phyloP scores from a whole-genome alignment of 1,284 basidiomycete genomes.

The Ceratobasidium sp. region DNA sequence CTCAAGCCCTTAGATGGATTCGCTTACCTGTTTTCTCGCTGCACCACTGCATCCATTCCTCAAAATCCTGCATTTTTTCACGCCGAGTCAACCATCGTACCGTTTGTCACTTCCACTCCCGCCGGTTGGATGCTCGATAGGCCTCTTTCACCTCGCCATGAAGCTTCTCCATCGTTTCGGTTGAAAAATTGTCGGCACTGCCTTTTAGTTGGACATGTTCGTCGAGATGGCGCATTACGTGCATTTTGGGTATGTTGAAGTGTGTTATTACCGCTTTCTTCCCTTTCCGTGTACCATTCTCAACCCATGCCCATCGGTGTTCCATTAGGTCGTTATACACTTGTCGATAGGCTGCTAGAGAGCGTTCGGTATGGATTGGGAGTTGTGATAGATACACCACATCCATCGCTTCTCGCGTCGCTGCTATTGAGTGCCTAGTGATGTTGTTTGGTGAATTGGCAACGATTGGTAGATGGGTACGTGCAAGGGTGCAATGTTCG shows the following conservation, averaged over 20 bases:
- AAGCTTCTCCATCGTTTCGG: conserved; percentile 38
- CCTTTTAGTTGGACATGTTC: background rate
- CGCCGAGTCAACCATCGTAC: conserved; percentile 7
- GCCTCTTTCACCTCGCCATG: conserved; percentile 35
- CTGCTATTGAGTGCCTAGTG: conserved; percentile 1
- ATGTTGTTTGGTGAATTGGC: conserved; percentile 10
- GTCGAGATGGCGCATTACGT: conserved; percentile 23
- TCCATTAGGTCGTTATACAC: background rate
- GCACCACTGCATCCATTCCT: conserved; percentile 23
- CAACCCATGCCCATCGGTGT: conserved; percentile 14
- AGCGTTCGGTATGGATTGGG: conserved; percentile 1
- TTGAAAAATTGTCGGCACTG: conserved; percentile 34
- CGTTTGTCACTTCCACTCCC: conserved; percentile 12
- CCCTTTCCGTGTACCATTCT: conserved; percentile 13
- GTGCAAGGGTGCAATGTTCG: conserved; percentile 14
- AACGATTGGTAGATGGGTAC: conserved; percentile 6
- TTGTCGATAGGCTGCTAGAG: background rate
- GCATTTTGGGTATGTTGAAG: conserved; percentile 41
- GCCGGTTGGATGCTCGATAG: background rate
- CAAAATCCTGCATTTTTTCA: conserved; percentile 22
- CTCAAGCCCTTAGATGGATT: background rate
- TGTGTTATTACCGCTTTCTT: conserved; percentile 9
- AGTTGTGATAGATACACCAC: conserved; percentile 13
- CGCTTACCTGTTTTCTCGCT: background rate
- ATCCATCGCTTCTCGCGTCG: conserved; percentile 17